Evolutionary conservation across 495 filamentous ascomycete genomes (phyloP).

Genomic region (Clohesyomyces aquaticus): DNA sequence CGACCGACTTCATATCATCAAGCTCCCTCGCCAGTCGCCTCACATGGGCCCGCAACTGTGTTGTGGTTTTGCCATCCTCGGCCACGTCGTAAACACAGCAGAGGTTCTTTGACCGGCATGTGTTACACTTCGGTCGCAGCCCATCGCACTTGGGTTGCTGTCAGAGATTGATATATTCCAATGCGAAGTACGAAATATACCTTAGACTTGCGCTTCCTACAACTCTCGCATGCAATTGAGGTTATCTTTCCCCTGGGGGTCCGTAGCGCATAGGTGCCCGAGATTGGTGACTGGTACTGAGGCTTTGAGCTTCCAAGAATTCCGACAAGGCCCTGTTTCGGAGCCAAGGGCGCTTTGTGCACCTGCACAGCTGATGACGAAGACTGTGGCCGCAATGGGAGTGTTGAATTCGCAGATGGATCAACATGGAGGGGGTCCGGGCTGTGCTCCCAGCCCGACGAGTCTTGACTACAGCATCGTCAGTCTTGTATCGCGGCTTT

Average conservation of each 20-base stretch:
- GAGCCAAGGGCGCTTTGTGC: constrained; percentile 34
- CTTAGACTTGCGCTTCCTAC: constrained; percentile 37
- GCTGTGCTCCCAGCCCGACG: constrained; percentile 11
- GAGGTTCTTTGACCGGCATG: constrained; percentile 33
- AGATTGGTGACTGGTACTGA: constrained; percentile 37
- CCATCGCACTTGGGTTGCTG: constrained; percentile 30
- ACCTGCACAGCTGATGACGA: background rate
- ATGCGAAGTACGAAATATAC: constrained; percentile 4
- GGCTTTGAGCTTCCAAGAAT: constrained; percentile 21
- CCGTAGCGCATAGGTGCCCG: constrained; percentile 36
- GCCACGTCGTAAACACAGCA: constrained; percentile 35
- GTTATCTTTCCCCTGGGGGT: constrained; percentile 39
- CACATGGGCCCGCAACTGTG: constrained; percentile 33
- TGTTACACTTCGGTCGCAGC: constrained; percentile 36
- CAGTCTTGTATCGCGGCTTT: constrained; percentile 6
- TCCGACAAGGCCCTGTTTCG: constrained; percentile 37
- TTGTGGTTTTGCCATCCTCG: constrained; percentile 36
- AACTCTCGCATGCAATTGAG: constrained; percentile 37
- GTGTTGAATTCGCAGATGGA: constrained; percentile 7
- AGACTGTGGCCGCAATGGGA: constrained; percentile 9
- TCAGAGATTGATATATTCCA: background rate
- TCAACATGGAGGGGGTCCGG: constrained; percentile 19
- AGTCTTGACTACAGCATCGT: constrained; percentile 20
- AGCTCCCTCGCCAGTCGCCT: constrained; percentile 35
- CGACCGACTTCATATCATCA: constrained; percentile 38